Base-by-base conservation (phyloP, 176 grass and related monocot genomes). In the Cocos nucifera region DNA sequence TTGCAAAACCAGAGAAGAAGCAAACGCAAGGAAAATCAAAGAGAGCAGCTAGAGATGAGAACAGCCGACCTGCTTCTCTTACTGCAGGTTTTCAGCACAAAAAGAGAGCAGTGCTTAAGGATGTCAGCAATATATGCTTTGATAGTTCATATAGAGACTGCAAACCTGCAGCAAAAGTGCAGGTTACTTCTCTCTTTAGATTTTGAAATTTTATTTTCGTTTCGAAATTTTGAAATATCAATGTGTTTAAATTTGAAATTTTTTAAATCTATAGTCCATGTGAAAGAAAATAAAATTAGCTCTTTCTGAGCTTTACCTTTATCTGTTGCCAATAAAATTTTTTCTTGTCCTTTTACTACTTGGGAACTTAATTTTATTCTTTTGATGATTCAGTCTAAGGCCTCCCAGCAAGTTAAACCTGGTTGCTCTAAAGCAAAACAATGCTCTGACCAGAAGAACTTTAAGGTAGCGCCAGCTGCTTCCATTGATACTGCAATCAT, bases 31-130 rank as follows among this genome's bases (percentile, higher is more conserved):
- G 66, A 22, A 69, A 67, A 19, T 29, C 10, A 19, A 89, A 89
- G 72, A 85, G 86, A 60, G 26, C 22, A 53, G 71, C 71, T 76
- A 51, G 49, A n/a, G 74, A 79, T 73, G 75, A 85, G 56, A 89
- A 79, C 65, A 44, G 22, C 62, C n/a, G 25, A 50, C 26, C n/a
- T 25, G 50, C 49, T 74, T 32, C 50, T 68, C 57, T 17, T 71
- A 44, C 67, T 69, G 64, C 51, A 55, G 71, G 59, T 59, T 68
- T 72, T n/a, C 55, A 23, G 59, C 66, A 63, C 59, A 89, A 89
- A 72, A 78, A 57, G 59, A 63, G 71, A 35, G 69, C 27, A 58
- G 82, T 76, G 44, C 74, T 89, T 54, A 85, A 75, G 50, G 79
- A 89, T 79, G 71, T 85, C 22, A 82, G 75, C 15, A 89, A 85